Evolutionary conservation across 192 early-diverging fungal genomes (phyloP).

Genomic region (Dissophora ornata): DNA sequence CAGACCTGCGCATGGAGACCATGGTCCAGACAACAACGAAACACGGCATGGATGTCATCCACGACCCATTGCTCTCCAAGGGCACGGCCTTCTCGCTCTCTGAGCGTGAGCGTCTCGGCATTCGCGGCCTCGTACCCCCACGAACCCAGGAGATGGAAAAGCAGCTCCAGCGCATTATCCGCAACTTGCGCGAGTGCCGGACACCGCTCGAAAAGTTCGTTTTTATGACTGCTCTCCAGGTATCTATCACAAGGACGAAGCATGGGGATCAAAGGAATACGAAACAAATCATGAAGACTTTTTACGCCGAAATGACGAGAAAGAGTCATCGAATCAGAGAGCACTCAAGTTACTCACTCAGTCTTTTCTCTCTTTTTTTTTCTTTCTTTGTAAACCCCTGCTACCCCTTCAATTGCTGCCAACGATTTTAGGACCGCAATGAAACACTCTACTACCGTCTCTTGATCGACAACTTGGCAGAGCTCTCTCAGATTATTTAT

Average conservation of each 20-base stretch:
- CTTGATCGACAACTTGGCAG: constrained; percentile 61
- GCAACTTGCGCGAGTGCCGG: constrained; percentile 59
- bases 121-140: constrained; percentile 66
- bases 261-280: not conserved
- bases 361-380: not conserved
- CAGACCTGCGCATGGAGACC: constrained; percentile 52
- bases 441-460: constrained; percentile 66
- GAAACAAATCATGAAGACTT: not conserved
- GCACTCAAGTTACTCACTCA: not conserved
- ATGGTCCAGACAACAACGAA: constrained; percentile 54
- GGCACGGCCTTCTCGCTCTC: constrained; percentile 64
- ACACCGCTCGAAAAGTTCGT: constrained; percentile 65
- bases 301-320: too few species aligned
- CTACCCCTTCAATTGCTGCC: too few species aligned
- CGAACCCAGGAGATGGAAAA: constrained; percentile 67
- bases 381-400: not conserved
- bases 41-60: constrained; percentile 62
- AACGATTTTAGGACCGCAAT: constrained; percentile 61
- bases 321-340: constrained; percentile 25
- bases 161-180: constrained; percentile 64
- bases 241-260: constrained; percentile 3
- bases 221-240: constrained; percentile 64
- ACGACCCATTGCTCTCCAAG: constrained; percentile 65
- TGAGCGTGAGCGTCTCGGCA: constrained; percentile 63
- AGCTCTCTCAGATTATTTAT: constrained; percentile 66